These are phyloP conservation scores for Coemansia sp. DNA, from an alignment of 192 early-diverging fungal genomes.

Conservation along the genomic window DNA sequence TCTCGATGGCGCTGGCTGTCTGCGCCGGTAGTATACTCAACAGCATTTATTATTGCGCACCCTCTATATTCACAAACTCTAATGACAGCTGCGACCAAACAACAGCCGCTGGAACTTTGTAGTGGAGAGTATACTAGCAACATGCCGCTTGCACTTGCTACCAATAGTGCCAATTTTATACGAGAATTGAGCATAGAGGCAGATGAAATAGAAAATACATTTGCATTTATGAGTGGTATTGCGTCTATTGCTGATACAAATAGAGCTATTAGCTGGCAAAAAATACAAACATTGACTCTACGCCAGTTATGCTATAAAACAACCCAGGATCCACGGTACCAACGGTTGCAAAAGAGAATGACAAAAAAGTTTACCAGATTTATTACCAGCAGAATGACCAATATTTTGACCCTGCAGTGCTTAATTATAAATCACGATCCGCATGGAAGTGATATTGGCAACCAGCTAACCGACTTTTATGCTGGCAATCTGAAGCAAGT, in stretches of 20 bases:
- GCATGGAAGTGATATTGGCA: not conserved
- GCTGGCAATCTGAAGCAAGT: not conserved
- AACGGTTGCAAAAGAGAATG: not conserved
- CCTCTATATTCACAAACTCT: not conserved
- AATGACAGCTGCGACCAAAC: not conserved
- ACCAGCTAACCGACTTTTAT: slow-evolving; percentile 5
- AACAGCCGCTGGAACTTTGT: not conserved
- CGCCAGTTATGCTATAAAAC: slow-evolving; percentile 3
- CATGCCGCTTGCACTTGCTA: not conserved
- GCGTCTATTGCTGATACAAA: not conserved
- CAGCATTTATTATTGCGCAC: slow-evolving; percentile 2
- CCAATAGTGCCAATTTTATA: not conserved
- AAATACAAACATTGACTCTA: slow-evolving; percentile 4
- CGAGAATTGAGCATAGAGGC: slow-evolving; percentile 7
- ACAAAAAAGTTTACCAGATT: not conserved
- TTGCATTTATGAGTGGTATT: not conserved
- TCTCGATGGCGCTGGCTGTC: slow-evolving; percentile 5
- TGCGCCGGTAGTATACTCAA: slow-evolving; percentile 3
- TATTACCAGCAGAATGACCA: slow-evolving; percentile 4
- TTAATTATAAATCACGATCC: slow-evolving; percentile 3
- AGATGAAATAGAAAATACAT: not conserved
- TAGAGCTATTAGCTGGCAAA: not conserved
- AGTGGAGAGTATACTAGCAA: not conserved
- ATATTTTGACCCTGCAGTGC: not conserved
- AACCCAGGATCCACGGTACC: too few relatives aligned